Evolutionary conservation across 2,329 filamentous ascomycete genomes (phyloP), one percentile per base, ranked within the genome.

Genomic region (Plectosphaerella plurivora): DNA sequence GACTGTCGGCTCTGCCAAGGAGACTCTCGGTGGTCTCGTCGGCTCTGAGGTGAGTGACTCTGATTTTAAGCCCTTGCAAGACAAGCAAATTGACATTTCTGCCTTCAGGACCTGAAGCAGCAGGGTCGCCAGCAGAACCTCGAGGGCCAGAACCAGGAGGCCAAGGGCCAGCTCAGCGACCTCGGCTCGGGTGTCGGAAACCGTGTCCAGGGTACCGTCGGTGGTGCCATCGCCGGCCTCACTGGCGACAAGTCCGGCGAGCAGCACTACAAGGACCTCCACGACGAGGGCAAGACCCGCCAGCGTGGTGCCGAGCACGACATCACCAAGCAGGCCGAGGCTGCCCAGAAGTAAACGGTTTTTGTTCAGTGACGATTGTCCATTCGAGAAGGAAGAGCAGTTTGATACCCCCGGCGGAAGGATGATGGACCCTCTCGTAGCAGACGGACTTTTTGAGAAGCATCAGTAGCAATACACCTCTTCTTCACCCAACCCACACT

Each of bases 281-380:
- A 94, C 64, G 91, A 94, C 62, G 73, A 82, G 58, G 92, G 91
- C 58, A 96, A 94, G 84, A 89, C 88, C 18, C 78, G 83, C 64
- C 88, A 96, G 79, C 82, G 91, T 18, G 88, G 91, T 48, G 91
- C 87, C 2, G 91, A 96, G 79, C 73, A 79, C 37, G 91, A 96
- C 64, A 78, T 96, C 52, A 73, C 87, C 70, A 92, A 90, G 81
- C 76, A 89, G 76, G 81, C 75, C 1, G 78, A 82, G 58, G 75
- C 77, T 44, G 64, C 66, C 51, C 53, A 60, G 53, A 44, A 44
- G 41, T 44, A 44, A 11, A 22, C 18, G 41, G 37, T 15, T 14
- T 14, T 14, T n/a, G 37, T n/a, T 14, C 16, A 44, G n/a, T 44
- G 41, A 18, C 41, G 41, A 16, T 20, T 7, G n/a, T 44, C 41